A percentile compares a stretch with the other conserved stretches of the same genome.
Evolutionary conservation across 345 rosid genomes (phyloP).

Genomic region (Acer saccharum): DNA sequence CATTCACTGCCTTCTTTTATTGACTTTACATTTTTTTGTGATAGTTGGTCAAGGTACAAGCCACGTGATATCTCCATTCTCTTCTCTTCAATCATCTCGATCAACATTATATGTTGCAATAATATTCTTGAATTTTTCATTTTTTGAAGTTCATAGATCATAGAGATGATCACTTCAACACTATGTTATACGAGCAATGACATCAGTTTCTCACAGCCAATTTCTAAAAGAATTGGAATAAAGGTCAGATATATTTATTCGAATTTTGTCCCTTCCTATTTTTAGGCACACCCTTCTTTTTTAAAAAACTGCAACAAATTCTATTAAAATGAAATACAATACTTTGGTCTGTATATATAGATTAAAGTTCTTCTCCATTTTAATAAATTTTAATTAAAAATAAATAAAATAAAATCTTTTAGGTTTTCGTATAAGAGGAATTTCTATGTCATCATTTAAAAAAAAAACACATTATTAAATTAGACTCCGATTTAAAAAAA

Average conservation of each 20-base stretch:
- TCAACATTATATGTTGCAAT: background rate
- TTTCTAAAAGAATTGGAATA: background rate
- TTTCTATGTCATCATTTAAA: too few relatives aligned
- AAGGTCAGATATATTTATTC: background rate
- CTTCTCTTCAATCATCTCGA: background rate
- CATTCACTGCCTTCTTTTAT: background rate
- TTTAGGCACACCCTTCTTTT: background rate
- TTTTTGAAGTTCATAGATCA: too few relatives aligned
- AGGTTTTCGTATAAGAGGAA: too few relatives aligned
- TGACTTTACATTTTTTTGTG: background rate
- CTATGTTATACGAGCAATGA: background rate
- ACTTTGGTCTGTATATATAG: background rate
- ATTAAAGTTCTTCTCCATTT: background rate
- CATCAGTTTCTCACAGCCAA: background rate
- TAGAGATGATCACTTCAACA: background rate
- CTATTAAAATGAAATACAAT: background rate
- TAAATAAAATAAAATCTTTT: too few relatives aligned
- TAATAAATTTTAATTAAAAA: too few relatives aligned
- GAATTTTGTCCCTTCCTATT: background rate
- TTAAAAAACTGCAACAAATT: background rate
- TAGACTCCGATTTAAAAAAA: background rate
- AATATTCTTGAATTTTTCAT: too few relatives aligned
- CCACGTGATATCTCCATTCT: slow-evolving; percentile 1
- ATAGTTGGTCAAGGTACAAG: background rate
- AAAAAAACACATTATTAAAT: too few relatives aligned